A percentile compares a stretch with the other conserved stretches of the same genome.
These are phyloP conservation scores for Lipomyces lipofer DNA, from an alignment of 805 yeast species.

Conservation along the genomic window DNA sequence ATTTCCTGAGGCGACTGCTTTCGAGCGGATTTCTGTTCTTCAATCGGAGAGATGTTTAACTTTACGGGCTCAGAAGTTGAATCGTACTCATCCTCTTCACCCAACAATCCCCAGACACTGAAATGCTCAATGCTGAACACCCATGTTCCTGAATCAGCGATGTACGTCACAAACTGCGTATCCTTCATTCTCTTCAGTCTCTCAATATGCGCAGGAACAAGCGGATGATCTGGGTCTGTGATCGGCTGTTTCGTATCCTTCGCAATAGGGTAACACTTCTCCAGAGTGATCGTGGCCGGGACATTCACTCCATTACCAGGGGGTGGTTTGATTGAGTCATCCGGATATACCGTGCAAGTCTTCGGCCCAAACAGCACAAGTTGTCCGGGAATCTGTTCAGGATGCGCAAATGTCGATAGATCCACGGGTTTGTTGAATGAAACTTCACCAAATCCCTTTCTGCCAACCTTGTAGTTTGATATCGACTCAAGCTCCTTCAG, in stretches of 20 bases:
- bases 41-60: conserved; percentile 31
- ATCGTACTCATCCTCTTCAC: conserved; percentile 59
- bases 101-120: conserved; percentile 88
- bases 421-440: conserved; percentile 83
- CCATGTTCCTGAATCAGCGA: conserved; percentile 58
- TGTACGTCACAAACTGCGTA: conserved; percentile 71
- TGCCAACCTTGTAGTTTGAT: conserved; percentile 69
- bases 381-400: conserved; percentile 65
- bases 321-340: conserved; percentile 58
- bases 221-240: conserved; percentile 72
- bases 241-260: conserved; percentile 71
- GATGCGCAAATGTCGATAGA: conserved; percentile 62
- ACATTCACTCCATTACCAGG: conserved; percentile 83
- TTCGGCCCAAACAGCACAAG: conserved; percentile 61
- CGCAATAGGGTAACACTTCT: conserved; percentile 77
- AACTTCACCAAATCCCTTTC: conserved; percentile 72
- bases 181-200: conserved; percentile 61
- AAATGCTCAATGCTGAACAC: conserved; percentile 64
- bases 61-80: conserved; percentile 41
- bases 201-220: conserved; percentile 66
- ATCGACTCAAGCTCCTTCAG: conserved; percentile 66
- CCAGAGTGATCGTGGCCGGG: conserved; percentile 69
- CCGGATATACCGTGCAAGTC: conserved; percentile 72
- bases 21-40: conserved; percentile 36
- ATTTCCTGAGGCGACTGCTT: conserved; percentile 18